These are phyloP conservation scores for Penicillium canescens DNA, from an alignment of 495 filamentous ascomycete species.

Conservation along the genomic window DNA sequence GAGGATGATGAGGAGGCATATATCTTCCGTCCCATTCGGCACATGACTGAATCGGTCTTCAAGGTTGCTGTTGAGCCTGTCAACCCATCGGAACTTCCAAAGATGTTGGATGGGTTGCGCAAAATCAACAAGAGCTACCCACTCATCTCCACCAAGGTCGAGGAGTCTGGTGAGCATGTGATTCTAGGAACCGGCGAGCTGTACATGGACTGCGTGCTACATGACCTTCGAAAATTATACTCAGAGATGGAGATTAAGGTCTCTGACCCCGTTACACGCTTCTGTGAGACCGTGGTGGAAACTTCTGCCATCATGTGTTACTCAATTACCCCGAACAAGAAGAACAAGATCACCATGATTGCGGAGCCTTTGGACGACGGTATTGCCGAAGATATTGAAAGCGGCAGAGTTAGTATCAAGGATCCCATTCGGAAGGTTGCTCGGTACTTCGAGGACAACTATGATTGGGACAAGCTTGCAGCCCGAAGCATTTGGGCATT, in stretches of 20 bases:
- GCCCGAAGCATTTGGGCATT: constrained; percentile 98
- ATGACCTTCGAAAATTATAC: constrained; percentile 89
- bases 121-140: constrained; percentile 98
- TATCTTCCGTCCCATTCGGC: constrained; percentile 88
- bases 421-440: constrained; percentile 92
- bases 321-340: constrained; percentile 96
- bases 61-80: constrained; percentile 98
- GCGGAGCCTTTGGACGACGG: constrained; percentile 93
- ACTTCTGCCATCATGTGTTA: constrained; percentile 98
- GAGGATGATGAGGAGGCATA: constrained; percentile 88
- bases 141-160: constrained; percentile 92
- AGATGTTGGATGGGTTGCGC: constrained; percentile 95
- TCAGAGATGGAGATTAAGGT: constrained; percentile 99
- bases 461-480: constrained; percentile 94
- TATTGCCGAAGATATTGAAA: constrained; percentile 94
- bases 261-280: constrained; percentile 94
- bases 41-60: constrained; percentile 96
- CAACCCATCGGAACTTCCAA: constrained; percentile 97
- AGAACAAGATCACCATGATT: constrained; percentile 98
- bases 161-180: constrained; percentile 97
- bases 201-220: constrained; percentile 98
- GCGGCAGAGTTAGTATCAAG: constrained; percentile 83
- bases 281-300: constrained; percentile 98
- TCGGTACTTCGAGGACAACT: constrained; percentile 96
- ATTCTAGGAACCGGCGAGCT: constrained; percentile 93